These are phyloP conservation scores for Citrullus amarus DNA, from an alignment of 306 rosid genomes.

Conservation along the genomic window DNA sequence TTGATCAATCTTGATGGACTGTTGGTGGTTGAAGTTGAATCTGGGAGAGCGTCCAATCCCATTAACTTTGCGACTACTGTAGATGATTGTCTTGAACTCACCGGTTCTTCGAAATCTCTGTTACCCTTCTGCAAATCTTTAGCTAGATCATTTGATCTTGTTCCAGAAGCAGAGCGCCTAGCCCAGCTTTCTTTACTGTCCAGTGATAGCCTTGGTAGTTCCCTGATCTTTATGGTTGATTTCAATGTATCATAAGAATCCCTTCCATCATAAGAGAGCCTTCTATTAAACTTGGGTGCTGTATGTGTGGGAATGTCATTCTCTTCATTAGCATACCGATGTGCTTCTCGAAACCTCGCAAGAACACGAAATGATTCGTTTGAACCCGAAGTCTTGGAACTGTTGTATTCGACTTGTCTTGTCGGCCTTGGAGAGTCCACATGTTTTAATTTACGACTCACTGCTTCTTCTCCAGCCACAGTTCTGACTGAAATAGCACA, in stretches of 20 bases:
- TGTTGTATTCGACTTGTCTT: constrained; percentile 17
- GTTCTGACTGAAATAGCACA: constrained; percentile 44
- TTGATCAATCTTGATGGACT: constrained; percentile 17
- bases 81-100: constrained; percentile 38
- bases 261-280: constrained; percentile 76
- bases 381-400: constrained; percentile 6
- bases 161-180: constrained; percentile 26
- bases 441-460: constrained; percentile 32
- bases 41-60: constrained; percentile 66
- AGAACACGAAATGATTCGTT: constrained; percentile 33
- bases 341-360: constrained; percentile 31
- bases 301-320: constrained; percentile 4
- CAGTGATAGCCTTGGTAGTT: constrained; percentile 77
- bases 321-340: constrained; percentile 28
- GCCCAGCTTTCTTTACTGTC: constrained; percentile 59
- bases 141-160: constrained; percentile 26
- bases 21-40: constrained; percentile 21
- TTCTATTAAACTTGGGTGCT: constrained; percentile 21
- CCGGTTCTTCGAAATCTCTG: constrained; percentile 34
- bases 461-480: constrained; percentile 29
- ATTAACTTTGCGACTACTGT: constrained; percentile 69
- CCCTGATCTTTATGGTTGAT: constrained; percentile 44
- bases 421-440: constrained; percentile 80
- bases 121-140: constrained; percentile 31
- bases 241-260: constrained; percentile 36